phyloP scores from a whole-genome alignment of 345 rosid species.

The Balakata baccata region DNA sequence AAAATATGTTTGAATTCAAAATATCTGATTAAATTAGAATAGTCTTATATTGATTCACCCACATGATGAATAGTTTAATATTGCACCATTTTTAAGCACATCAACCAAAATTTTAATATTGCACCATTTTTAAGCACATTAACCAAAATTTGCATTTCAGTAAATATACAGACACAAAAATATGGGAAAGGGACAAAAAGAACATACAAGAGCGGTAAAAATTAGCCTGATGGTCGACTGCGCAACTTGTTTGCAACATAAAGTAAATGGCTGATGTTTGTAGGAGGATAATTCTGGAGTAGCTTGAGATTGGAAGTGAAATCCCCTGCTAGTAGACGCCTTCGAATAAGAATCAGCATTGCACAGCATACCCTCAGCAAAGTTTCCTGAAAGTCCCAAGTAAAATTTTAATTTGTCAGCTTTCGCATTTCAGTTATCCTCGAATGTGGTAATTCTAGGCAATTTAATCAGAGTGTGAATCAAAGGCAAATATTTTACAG shows the following conservation, averaged over 20 bases:
- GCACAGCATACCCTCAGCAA: conserved; percentile 91
- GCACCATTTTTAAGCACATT: no score
- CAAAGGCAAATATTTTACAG: not conserved
- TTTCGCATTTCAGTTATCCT: not conserved
- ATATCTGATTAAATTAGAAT: no score
- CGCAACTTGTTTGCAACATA: conserved; percentile 92
- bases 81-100: no score
- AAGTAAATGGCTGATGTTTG: conserved; percentile 79
- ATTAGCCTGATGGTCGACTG: conserved; percentile 32
- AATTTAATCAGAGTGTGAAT: not conserved
- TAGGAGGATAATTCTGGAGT: conserved; percentile 74
- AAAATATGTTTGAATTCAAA: no score
- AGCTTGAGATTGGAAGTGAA: conserved; percentile 79
- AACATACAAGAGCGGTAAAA: not conserved
- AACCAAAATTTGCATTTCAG: conserved; percentile 29
- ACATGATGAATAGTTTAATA: no score
- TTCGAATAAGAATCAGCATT: conserved; percentile 79
- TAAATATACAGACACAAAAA: conserved; percentile 20
- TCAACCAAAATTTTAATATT: no score
- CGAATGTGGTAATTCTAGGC: not conserved
- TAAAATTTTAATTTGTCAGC: not conserved
- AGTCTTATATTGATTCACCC: no score
- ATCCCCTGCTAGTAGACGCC: conserved; percentile 81
- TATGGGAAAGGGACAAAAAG: not conserved
- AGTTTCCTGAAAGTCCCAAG: conserved; percentile 59